Conservation (phyloP, 106 monocot genomes). For the Xerophyta viscosa region DNA sequence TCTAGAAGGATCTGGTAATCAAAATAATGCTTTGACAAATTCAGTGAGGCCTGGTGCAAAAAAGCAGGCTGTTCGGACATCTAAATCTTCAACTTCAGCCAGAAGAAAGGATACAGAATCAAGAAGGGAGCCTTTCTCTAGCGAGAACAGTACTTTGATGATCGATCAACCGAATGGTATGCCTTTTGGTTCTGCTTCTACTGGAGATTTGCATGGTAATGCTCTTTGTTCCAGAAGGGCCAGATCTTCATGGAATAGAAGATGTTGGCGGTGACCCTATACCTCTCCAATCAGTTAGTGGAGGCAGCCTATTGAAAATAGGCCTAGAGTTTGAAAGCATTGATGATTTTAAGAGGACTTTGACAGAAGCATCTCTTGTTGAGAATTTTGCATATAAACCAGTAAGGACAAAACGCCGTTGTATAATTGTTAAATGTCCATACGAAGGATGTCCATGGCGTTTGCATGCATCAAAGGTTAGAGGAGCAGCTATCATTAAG, state of each 20-base stretch:
- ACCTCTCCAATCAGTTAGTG: neutral
- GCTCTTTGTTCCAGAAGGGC: neutral
- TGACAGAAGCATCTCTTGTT: slow-evolving; percentile 1
- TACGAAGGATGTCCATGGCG: slow-evolving; percentile 3
- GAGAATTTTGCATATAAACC: neutral
- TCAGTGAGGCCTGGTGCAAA: neutral
- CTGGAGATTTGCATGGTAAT: too few species aligned
- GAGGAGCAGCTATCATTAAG: neutral
- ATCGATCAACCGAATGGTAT: too few species aligned
- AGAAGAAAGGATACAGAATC: neutral
- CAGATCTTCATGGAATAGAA: neutral
- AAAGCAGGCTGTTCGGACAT: neutral
- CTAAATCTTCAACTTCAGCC: slow-evolving; percentile 1
- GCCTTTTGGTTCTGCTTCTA: too few species aligned
- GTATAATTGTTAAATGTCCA: neutral
- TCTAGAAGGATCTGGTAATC: neutral
- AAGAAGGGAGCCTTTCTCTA: too few species aligned
- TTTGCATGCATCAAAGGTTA: slow-evolving; percentile 2
- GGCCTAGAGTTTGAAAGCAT: slow-evolving; percentile 1
- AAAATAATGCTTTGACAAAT: neutral
- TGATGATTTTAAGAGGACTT: neutral
- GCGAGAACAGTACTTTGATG: too few species aligned
- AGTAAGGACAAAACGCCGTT: neutral
- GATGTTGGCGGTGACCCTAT: neutral
- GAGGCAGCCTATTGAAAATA: neutral